Percentiles rank a stretch among this genome's conserved stretches.
Conservation (phyloP, 2,329 filamentous ascomycete species). For the Diaporthe batatas region DNA sequence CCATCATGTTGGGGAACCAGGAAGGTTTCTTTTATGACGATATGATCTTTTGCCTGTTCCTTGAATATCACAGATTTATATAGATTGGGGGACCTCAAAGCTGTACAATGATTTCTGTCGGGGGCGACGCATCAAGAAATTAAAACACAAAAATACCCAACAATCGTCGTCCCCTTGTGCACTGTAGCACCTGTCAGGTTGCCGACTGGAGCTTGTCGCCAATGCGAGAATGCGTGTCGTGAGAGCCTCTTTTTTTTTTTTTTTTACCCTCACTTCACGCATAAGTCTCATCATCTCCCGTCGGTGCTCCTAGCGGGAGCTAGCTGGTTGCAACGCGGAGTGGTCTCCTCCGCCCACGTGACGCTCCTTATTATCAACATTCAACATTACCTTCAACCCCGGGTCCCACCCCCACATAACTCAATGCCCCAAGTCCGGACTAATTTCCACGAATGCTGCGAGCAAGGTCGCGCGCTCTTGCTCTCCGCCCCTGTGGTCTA, state of each 20-base stretch:
- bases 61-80: conserved; percentile 20
- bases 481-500: too few relatives aligned
- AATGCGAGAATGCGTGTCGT: background rate
- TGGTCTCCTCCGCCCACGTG: conserved; percentile 26
- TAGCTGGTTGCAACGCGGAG: conserved; percentile 22
- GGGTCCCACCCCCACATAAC: background rate
- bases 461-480: background rate
- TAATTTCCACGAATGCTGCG: conserved; percentile 26
- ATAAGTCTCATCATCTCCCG: background rate
- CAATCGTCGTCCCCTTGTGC: background rate
- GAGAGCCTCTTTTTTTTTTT: background rate
- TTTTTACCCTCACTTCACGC: too few relatives aligned
- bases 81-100: conserved; percentile 28
- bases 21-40: conserved; percentile 38
- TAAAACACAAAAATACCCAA: conserved; percentile 28
- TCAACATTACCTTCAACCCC: background rate
- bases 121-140: background rate
- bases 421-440: conserved; percentile 3
- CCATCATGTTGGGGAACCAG: conserved; percentile 7
- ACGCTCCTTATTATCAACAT: background rate
- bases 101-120: conserved; percentile 16
- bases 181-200: background rate
- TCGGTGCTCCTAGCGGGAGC: background rate
- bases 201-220: background rate
- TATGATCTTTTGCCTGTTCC: conserved; percentile 24